Base-by-base conservation (phyloP, 148 eudicot genomes). In the Pouteria glomerata region DNA sequence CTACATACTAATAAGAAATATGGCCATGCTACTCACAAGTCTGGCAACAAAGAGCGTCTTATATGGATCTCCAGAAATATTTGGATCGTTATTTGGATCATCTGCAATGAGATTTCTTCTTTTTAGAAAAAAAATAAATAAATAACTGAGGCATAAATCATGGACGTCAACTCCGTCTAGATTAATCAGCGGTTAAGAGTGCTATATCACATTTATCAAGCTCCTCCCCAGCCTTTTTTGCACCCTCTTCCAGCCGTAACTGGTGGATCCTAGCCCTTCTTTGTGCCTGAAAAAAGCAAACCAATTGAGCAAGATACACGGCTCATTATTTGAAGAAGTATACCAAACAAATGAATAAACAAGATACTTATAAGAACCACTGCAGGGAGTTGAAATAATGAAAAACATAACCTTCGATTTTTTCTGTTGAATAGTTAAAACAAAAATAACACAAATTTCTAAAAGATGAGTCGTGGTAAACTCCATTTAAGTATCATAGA, bases 31-130 rank as follows among this genome's bases (percentile, higher is more conserved):
- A 72, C 99, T 79, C 75, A 96, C 99, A 80, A 96, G 96, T 78
- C 96, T 86, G 39, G 99, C 85, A 60, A 96, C 97, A 79, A 96
- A 92, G 57, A 96, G 83, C 15, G 99, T 96, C 85, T 96, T 96
- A 86, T 92, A 96, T 19, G 99, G 99, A 77, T 92, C 99, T 75
- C 92, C 99, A 68, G 96, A 84, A 30, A 83, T 77, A 85, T 84
- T 85, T 42, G 94, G 94, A 69, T 96, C 93, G 66, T 77, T 87
- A 18, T 63, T 85, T 24, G 99, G 97, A 81, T 96, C 96, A 90
- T 82, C 99, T 96, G 94, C 83, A 76, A 68, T 57, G 60, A 58
- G 44, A 69, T 66, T 47, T n/a, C 21, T 8, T 23, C 14, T 21
- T 55, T 16, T 47, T 10, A 73, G 15, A 47, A 69, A 26, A 1